A percentile compares a stretch with the other conserved stretches of the same genome.
These are phyloP conservation scores for Whalleya microplaca DNA, from an alignment of 2,329 filamentous ascomycete species.

Conservation along the genomic window DNA sequence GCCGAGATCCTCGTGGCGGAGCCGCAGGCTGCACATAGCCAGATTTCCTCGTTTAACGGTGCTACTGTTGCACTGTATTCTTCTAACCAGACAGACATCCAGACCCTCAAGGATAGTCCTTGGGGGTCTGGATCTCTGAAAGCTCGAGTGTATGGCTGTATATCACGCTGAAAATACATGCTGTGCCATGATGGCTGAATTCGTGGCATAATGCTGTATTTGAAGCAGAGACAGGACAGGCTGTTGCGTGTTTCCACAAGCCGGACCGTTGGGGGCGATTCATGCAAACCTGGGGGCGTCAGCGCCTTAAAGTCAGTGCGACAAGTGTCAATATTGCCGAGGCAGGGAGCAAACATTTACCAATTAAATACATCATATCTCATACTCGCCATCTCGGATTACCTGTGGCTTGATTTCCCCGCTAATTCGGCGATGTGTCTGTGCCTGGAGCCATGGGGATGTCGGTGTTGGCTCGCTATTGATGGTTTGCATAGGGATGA, in stretches of 20 bases:
- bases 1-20: constrained; percentile 12
- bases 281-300: constrained; percentile 11
- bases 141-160: not conserved
- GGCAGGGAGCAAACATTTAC: constrained; percentile 11
- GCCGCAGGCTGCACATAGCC: constrained; percentile 16
- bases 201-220: not conserved
- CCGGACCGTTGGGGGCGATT: not conserved
- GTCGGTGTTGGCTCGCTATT: not conserved
- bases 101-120: too few relatives aligned
- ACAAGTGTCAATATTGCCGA: constrained; percentile 5
- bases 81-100: not conserved
- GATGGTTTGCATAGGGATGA: constrained; percentile 1
- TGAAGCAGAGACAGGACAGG: not conserved
- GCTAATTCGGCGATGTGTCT: not conserved
- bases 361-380: constrained; percentile 13
- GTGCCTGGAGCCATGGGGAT: constrained; percentile 4
- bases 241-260: not conserved
- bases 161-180: not conserved
- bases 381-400: constrained; percentile 2
- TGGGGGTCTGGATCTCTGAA: not conserved
- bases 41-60: not conserved
- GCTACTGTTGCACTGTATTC: not conserved
- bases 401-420: constrained; percentile 11
- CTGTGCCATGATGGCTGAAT: constrained; percentile 4
- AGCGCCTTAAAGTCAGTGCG: constrained; percentile 1